Base-by-base conservation (phyloP, 139 green algal genomes). In the Parachlorella kessleri region DNA sequence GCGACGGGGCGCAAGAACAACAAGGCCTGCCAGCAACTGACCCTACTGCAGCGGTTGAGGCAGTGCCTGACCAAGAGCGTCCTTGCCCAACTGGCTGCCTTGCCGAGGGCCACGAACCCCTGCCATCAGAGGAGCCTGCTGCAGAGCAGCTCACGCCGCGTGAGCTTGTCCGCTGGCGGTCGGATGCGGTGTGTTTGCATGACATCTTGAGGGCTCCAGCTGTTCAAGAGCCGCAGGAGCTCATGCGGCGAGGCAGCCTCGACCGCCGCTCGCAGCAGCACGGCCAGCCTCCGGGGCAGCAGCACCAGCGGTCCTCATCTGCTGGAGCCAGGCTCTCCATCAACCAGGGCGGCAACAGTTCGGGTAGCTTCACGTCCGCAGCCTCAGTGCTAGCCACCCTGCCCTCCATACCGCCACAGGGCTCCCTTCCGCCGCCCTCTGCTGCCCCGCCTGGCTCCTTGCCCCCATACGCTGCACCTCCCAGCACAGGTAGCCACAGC, bases 111-210 rank as follows among this genome's bases (percentile, higher is more conserved):
- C n/a, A n/a, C n/a, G n/a, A n/a, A n/a, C n/a, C n/a, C n/a, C n/a
- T n/a, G n/a, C n/a, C n/a, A n/a, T n/a, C n/a, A n/a, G n/a, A n/a
- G n/a, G n/a, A n/a, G n/a, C n/a, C n/a, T 59, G 48, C 48, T 59
- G 48, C 48, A 10, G 48, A 28, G 10, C 10, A 28, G 48, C 48
- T 59, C 48, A 18, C 48, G 37, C 30, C 65, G n/a, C 26, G 4
- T 14, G 40, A n/a, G 33, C 40, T 66, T 18, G 54, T 42, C 23
- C 40, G 48, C 4, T 79, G 74, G 74, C 63, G 74, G 1, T 79
- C 74, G 3, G 74, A 79, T 48, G 74, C 74, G 0, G 74, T 79
- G 74, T 64, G 72, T 63, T 64, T 79, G 18, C 74, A 63, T 0
- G 74, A 79, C 63, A 37, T 64, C 55, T 21, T 72, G 74, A 26